phyloP scores from a whole-genome alignment of 2,329 filamentous ascomycete species.

The Ophiocordyceps camponoti-leonardi region DNA sequence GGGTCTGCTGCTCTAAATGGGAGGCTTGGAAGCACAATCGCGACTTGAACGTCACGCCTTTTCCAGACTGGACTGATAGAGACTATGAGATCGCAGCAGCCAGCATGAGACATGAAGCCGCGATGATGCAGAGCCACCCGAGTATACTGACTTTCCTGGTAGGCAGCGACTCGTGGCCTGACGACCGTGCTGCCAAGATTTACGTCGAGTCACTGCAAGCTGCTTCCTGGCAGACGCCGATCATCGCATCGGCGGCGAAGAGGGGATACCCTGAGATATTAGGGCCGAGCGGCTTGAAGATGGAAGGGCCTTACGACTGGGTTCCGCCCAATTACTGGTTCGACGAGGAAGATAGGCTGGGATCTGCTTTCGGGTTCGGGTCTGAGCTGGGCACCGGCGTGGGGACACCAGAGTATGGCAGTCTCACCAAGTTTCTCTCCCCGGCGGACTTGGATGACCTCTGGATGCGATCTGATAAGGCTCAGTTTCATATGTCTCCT shows the following conservation, averaged over 20 bases:
- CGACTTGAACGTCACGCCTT: conserved; percentile 22
- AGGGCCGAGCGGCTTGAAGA: conserved; percentile 43
- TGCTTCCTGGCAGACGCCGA: conserved; percentile 36
- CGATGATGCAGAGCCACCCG: conserved; percentile 42
- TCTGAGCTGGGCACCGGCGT: conserved; percentile 45
- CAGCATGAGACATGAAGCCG: conserved; percentile 41
- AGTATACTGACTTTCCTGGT: conserved; percentile 40
- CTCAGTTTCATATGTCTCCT: conserved; percentile 42
- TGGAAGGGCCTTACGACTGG: conserved; percentile 51
- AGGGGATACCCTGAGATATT: conserved; percentile 32
- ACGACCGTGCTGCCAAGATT: conserved; percentile 34
- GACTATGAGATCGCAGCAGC: conserved; percentile 38
- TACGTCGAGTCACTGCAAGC: conserved; percentile 32
- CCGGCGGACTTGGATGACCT: conserved; percentile 32
- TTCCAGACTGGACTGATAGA: conserved; percentile 25
- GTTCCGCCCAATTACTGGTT: conserved; percentile 50
- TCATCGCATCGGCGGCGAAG: conserved; percentile 39
- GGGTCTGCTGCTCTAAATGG: conserved; percentile 55
- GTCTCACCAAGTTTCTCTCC: conserved; percentile 35
- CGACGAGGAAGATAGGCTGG: conserved; percentile 24
- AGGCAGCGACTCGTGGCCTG: conserved; percentile 47
- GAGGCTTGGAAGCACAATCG: conserved; percentile 45
- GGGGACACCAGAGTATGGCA: conserved; percentile 39
- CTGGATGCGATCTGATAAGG: conserved; percentile 35
- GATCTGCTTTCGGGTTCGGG: conserved; percentile 45